Evolutionary conservation across 2,329 filamentous ascomycete species (phyloP).

Genomic region (Cercospora berteroae): DNA sequence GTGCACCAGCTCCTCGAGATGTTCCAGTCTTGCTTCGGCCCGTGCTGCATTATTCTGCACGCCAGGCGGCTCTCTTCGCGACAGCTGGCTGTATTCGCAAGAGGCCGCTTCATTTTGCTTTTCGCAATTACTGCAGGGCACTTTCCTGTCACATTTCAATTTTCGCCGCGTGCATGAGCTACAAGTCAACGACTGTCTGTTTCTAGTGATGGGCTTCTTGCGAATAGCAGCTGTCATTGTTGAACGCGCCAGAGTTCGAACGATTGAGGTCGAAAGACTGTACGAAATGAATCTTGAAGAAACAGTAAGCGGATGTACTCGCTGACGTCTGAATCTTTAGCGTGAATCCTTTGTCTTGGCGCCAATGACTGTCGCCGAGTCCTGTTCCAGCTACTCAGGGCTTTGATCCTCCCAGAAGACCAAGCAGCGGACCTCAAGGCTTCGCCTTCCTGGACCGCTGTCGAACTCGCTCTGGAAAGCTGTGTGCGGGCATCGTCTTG

Average conservation of each 20-base stretch:
- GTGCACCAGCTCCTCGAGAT: conserved; percentile 17
- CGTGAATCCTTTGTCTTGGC: background rate
- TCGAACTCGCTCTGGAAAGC: conserved; percentile 1
- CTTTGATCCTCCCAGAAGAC: conserved; percentile 7
- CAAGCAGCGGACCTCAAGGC: conserved; percentile 6
- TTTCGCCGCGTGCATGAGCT: conserved; percentile 11
- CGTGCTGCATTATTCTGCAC: background rate
- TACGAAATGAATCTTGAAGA: background rate
- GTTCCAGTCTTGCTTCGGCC: conserved; percentile 15
- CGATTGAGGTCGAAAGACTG: background rate
- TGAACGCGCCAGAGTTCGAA: background rate
- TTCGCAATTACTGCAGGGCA: conserved; percentile 13
- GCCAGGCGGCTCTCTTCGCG: conserved; percentile 1
- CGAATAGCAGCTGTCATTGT: background rate
- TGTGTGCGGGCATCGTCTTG: conserved; percentile 4
- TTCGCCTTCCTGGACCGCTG: conserved; percentile 1
- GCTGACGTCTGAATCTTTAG: background rate
- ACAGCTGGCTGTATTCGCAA: conserved; percentile 11
- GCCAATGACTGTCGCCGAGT: background rate
- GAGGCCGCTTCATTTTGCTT: conserved; percentile 4
- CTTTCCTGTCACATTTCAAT: conserved; percentile 16
- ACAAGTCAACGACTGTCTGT: conserved; percentile 17
- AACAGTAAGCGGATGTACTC: background rate
- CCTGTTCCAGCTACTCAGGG: background rate
- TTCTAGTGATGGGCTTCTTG: conserved; percentile 20